Base-by-base conservation (phyloP, 148 eudicot species). In the Heliamphora exappendiculata region DNA sequence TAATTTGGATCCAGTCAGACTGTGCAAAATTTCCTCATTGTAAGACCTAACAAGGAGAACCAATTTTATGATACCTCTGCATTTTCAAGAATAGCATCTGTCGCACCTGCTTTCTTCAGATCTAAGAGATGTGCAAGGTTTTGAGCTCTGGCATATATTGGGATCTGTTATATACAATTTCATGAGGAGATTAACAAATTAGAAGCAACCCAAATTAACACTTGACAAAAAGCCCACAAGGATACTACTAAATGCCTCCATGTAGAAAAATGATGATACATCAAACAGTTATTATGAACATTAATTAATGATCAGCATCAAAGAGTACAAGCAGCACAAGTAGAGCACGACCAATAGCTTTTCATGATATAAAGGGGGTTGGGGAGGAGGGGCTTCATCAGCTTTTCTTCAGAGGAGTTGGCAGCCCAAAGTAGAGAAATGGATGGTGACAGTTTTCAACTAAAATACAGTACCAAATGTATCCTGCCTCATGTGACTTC, bases 71-170 rank as follows among this genome's bases (percentile, higher is more conserved):
- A 67, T 87, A 92, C 98, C 97, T 95, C 97, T 47, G 98, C 89
- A 83, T 91, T 95, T 84, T 95, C 97, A 53, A 95, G 90, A 82
- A 91, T 87, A 73, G 97, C 99, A 86, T 92, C 97, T 49, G 97
- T 92, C 41, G 94, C 97, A 76, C 99, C 99, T 50, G 87, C 88
- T 86, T 92, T 89, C 85, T 95, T 95, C 83, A 95, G 87, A 26
- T 91, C 97, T 78, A 95, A 80, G 80, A 95, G 84, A 86, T 95
- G 99, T 53, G 55, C 24, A 72, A 88, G 85, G 81, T 95, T 97
- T 76, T 87, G 89, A 72, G 99, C 97, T 79, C 93, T 88, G 44
- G 97, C 96, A 84, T 93, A 92, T 71, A 93, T 89, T 10, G 97
- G 97, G 31, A 89, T 83, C 97, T 95, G 91, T 41, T 50, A 74